Evolutionary conservation across 148 eudicot genomes (phyloP), one percentile per base, ranked within the genome.

Genomic region (Oxyria digyna): DNA sequence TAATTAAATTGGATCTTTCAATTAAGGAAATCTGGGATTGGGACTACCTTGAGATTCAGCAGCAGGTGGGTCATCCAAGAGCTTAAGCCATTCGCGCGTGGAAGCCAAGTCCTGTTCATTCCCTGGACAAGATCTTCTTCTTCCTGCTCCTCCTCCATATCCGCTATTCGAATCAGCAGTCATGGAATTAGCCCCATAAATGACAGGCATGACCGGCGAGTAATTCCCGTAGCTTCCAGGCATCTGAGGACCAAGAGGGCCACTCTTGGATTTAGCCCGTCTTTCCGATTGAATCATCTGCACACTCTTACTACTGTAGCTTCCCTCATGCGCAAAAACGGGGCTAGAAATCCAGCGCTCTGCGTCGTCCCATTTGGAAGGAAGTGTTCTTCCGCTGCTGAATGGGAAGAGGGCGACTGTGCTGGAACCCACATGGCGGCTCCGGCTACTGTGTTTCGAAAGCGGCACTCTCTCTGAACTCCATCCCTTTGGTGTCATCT

Each of bases 331-430:
- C 1, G 74, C 78, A 6, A 85, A 82, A 67, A 84, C 69, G 0
- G 98, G 98, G 74, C 98, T 90, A 12, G 83, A 87, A 71, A 93
- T 93, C 98, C 98, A 93, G 74, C 98, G 81, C 84, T 93, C 98
- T 0, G 98, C 98, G 67, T 93, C 97, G 27, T 93, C 98, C 98
- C 98, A 93, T 78, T 93, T 93, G 1, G 98, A 93, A 31, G 98
- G 98, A 69, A 88, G 40, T 4, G 95, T 64, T 54, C 96, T 85
- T 9, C 94, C 96, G 24, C 89, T 93, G 26, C 81, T 83, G 69
- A 89, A 89, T 0, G 96, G 96, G 72, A 85, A 72, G 40, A 90
- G 71, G 2, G 84, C 91, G 8, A 84, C 76, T 0, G 87, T 72
- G 73, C 81, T 62, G 11, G 43, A 21, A 10, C 11, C 17, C 6